Evolutionary conservation across 306 rosid genomes (phyloP), one percentile per base, ranked within the genome.

Genomic region (Dicorynia guianensis): DNA sequence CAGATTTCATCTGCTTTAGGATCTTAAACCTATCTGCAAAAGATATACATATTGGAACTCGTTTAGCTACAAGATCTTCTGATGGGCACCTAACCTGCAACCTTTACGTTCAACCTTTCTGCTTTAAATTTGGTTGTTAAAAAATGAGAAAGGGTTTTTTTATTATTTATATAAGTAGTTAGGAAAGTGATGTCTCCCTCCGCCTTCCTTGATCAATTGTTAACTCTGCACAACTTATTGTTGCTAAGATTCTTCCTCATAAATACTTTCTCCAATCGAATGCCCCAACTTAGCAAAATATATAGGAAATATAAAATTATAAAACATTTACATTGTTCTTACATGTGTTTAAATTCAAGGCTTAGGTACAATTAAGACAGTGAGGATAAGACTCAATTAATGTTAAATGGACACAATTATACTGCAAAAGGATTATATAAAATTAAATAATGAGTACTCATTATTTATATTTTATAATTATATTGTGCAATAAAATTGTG

Each of bases 1-100:
- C 7, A 50, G 9, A 49, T 59, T 59, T 79, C 35, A 59, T 74
- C 66, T 67, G 49, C 15, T 60, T 80, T 53, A 63, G 47, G 67
- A 69, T 69, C 39, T 40, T 15, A 40, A 49, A 80, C 43, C 67
- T 44, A 19, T 36, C 8, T 36, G 7, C 19, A 20, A 52, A 12
- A 68, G 70, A 75, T 54, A 61, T 7, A 14, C 5, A 75, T 19
- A 11, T 30, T 9, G 30, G 2, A 25, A 1, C 30, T 25, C 30
- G 30, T 2, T 25, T 25, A 25, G 30, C 11, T 20, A 14, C 17
- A 55, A 76, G 43, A 55, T 33, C 19, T 20, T 65, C n/a, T 7
- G 10, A 15, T 7, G 10, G 11, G 56, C 12, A 55, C 66, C 52
- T 39, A 52, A 63, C 79, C 11, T 38, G 13, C 48, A 63, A 30